These are phyloP conservation scores for Phytophthora meadii DNA, from an alignment of 352 stramenopile species.

Conservation along the genomic window DNA sequence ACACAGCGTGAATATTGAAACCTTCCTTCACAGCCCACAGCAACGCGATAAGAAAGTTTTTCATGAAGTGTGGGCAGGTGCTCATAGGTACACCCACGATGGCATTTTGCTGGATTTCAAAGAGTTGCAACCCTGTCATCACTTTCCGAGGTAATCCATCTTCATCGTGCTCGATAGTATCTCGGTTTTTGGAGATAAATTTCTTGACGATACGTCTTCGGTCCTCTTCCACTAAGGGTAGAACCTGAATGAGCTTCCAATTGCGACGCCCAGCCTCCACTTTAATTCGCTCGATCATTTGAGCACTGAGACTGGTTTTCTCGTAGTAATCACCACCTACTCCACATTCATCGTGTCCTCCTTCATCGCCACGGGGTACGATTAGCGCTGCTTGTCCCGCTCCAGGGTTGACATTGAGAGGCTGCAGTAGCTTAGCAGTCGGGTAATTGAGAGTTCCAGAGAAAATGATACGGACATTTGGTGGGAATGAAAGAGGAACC, in stretches of 20 bases:
- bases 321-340: conserved; percentile 65
- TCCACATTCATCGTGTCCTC: conserved; percentile 19
- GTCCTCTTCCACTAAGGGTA: conserved; percentile 67
- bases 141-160: conserved; percentile 2
- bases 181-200: conserved; percentile 54
- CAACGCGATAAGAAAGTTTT: conserved; percentile 63
- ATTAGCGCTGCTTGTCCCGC: neutral
- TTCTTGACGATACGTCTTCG: conserved; percentile 63
- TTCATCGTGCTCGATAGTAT: conserved; percentile 18
- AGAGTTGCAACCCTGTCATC: conserved; percentile 57
- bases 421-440: conserved; percentile 48
- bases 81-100: conserved; percentile 63
- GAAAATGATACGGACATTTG: conserved; percentile 91
- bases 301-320: conserved; percentile 59
- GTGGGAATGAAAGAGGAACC: conserved; percentile 87
- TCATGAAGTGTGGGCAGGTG: conserved; percentile 68
- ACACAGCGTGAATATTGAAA: conserved; percentile 75
- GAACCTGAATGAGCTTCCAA: conserved; percentile 74
- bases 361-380: conserved; percentile 18
- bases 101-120: conserved; percentile 81
- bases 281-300: conserved; percentile 88
- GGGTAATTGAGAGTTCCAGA: conserved; percentile 66
- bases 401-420: conserved; percentile 9
- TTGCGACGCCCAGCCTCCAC: conserved; percentile 80
- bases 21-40: conserved; percentile 75